Base-by-base conservation (phyloP, 805 yeast genomes). In the Kodamaea lidongshanica region DNA sequence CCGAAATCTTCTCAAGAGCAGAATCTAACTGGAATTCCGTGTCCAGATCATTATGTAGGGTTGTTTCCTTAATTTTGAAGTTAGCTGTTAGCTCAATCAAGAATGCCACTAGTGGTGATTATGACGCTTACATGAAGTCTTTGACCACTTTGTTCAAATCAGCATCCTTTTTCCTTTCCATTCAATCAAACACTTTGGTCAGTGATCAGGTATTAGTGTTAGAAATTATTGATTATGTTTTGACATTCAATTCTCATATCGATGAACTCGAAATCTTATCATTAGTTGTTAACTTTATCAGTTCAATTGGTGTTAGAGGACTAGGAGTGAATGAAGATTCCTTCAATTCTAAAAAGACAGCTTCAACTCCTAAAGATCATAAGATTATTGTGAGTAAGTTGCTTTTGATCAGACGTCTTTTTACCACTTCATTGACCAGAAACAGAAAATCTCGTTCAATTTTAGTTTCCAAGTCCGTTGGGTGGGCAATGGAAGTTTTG, bases 151-250 rank as follows among this genome's bases (percentile, higher is more conserved):
- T 42, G 55, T 71, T 53, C 50, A 54, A 44, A 54, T 57, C 61
- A 0, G 58, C 52, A 7, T 42, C 68, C 3, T 46, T 45, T 27
- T 79, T 79, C 44, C 58, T 79, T 30, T 47, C 66, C 0, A 48
- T 71, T 15, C 62, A 64, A 15, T 62, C 70, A 15, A 69, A 65
- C 3, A 46, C 64, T 1, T 59, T 77, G 30, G 57, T 74, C 21
- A 64, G 70, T 16, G 88, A 79, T 47, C 92, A 82, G 52, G 57
- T 74, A n/a, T 54, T 72, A 19, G 52, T 83, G 16, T 50, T 82
- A 37, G 82, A 79, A 33, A 67, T 70, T 14, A 57, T 77, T 35
- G 84, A 78, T 44, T 54, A 72, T 15, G 72, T 77, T 48, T 45
- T 77, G 23, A 52, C 67, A 3, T 56, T 77, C 28, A 56, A 60